Evolutionary conservation across 2,329 filamentous ascomycete species (phyloP).

Genomic region (Trichophaea hybrida): DNA sequence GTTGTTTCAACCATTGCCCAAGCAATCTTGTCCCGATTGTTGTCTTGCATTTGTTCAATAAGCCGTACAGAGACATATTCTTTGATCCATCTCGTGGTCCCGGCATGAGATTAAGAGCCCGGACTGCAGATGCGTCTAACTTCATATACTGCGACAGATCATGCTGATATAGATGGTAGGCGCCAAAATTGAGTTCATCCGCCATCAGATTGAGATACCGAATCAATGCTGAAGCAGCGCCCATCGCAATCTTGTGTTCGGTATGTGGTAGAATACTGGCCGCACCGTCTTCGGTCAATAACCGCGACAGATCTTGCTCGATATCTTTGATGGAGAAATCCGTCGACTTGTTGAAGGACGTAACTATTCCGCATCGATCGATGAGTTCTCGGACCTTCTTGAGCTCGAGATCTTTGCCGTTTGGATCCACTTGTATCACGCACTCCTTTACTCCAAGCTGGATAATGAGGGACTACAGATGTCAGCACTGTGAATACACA

Average conservation of each 20-base stretch:
- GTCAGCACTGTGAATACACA: background rate
- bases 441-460: slow-evolving; percentile 93
- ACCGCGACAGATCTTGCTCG: slow-evolving; percentile 77
- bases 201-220: slow-evolving; percentile 74
- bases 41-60: slow-evolving; percentile 96
- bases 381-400: slow-evolving; percentile 77
- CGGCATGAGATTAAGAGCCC: slow-evolving; percentile 93
- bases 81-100: slow-evolving; percentile 89
- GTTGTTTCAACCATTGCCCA: slow-evolving; percentile 95
- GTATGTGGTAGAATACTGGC: slow-evolving; percentile 69
- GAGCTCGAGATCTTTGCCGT: slow-evolving; percentile 75
- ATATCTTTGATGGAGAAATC: slow-evolving; percentile 88
- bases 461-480: slow-evolving; percentile 54
- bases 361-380: slow-evolving; percentile 78
- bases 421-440: slow-evolving; percentile 62
- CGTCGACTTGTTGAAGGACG: slow-evolving; percentile 59
- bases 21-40: slow-evolving; percentile 78
- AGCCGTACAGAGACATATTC: slow-evolving; percentile 87
- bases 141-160: slow-evolving; percentile 98
- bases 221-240: slow-evolving; percentile 80
- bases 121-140: slow-evolving; percentile 81
- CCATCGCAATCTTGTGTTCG: slow-evolving; percentile 91
- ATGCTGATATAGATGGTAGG: slow-evolving; percentile 94
- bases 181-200: slow-evolving; percentile 87
- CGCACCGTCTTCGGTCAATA: slow-evolving; percentile 75